Conservation (phyloP, 495 filamentous ascomycete genomes). For the Glarea lozoyensis region DNA sequence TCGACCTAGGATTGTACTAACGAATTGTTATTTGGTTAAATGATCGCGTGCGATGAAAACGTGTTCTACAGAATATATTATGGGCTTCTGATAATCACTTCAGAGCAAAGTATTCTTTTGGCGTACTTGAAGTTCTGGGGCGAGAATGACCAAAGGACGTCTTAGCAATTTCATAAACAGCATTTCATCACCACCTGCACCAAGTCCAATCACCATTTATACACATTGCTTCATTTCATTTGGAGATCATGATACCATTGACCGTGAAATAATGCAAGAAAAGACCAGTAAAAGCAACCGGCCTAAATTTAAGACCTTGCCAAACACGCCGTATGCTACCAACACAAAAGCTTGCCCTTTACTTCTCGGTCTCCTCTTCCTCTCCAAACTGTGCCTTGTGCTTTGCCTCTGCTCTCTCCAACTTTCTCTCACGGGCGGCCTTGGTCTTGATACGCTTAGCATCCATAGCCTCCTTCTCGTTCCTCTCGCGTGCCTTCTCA, state of each 20-base stretch:
- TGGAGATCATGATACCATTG: slow-evolving; percentile 44
- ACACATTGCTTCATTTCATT: slow-evolving; percentile 20
- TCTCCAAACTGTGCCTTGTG: slow-evolving; percentile 69
- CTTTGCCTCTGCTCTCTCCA: slow-evolving; percentile 83
- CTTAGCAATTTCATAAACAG: no score
- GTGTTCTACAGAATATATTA: no score
- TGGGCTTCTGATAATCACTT: no score
- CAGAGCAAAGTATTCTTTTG: no score
- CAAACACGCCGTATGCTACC: slow-evolving; percentile 21
- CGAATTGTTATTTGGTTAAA: no score
- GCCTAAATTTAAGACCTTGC: slow-evolving; percentile 22
- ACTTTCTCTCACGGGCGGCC: slow-evolving; percentile 95
- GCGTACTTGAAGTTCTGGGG: no score
- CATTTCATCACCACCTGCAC: no score
- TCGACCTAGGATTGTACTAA: no score
- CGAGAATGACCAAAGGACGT: no score
- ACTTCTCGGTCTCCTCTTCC: slow-evolving; percentile 44
- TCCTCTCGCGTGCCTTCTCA: slow-evolving; percentile 89
- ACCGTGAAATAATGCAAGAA: slow-evolving; percentile 44
- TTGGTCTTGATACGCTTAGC: slow-evolving; percentile 99
- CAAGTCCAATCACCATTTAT: background rate
- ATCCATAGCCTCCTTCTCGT: slow-evolving; percentile 98
- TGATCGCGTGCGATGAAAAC: no score
- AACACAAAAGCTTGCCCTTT: slow-evolving; percentile 17
- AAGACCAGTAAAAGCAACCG: slow-evolving; percentile 27